Evolutionary conservation across 2,329 filamentous ascomycete genomes (phyloP).

Genomic region (Aspergillus bombycis): DNA sequence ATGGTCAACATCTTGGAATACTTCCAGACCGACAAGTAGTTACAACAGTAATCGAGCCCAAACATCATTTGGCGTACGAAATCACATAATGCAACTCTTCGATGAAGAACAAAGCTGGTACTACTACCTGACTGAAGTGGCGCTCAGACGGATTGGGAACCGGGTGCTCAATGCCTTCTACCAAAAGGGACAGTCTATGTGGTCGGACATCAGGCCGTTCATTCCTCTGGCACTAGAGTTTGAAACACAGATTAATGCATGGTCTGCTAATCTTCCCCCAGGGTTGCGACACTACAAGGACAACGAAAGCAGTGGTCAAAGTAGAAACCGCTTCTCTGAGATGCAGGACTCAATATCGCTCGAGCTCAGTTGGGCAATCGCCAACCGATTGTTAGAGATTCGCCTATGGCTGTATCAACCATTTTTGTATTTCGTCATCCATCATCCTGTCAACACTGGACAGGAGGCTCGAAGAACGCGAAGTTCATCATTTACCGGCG

Average conservation of each 20-base stretch:
- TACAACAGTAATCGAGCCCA: not conserved
- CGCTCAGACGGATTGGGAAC: slow-evolving; percentile 47
- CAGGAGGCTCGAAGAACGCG: not conserved
- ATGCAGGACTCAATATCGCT: not conserved
- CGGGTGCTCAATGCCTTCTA: slow-evolving; percentile 43
- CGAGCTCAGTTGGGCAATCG: slow-evolving; percentile 33
- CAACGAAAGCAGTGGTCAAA: not conserved
- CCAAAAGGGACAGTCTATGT: slow-evolving; percentile 19
- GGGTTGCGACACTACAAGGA: slow-evolving; percentile 30
- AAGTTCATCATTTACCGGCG: not conserved
- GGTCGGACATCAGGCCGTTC: slow-evolving; percentile 29
- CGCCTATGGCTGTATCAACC: slow-evolving; percentile 35
- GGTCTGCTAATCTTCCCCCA: slow-evolving; percentile 32
- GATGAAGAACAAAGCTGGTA: slow-evolving; percentile 47
- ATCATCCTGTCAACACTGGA: slow-evolving; percentile 12
- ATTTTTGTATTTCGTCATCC: slow-evolving; percentile 33
- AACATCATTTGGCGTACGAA: slow-evolving; percentile 2
- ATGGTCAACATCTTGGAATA: not conserved
- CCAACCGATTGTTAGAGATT: slow-evolving; percentile 32
- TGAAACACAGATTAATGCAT: slow-evolving; percentile 30
- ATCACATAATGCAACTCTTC: slow-evolving; percentile 18
- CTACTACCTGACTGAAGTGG: slow-evolving; percentile 51
- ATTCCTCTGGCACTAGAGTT: slow-evolving; percentile 33
- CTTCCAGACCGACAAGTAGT: not conserved
- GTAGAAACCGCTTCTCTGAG: not conserved